Evolutionary conservation across 129 eudicot genomes (phyloP).

Genomic region (Artemisia tridentata): DNA sequence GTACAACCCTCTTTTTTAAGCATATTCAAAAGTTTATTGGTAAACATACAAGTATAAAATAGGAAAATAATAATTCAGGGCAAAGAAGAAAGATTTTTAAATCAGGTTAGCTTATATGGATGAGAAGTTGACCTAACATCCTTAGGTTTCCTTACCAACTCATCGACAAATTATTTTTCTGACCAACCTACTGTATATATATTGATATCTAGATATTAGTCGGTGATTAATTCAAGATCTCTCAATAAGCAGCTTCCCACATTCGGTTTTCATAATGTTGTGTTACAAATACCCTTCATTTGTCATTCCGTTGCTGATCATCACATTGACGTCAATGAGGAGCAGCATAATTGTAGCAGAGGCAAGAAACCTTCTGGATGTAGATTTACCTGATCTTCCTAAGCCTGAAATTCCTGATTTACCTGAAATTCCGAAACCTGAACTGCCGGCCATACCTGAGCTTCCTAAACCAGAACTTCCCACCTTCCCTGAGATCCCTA

Average conservation of each 20-base stretch:
- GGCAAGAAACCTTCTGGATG: constrained; percentile 39
- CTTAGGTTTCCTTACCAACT: constrained; percentile 35
- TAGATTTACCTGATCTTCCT: constrained; percentile 35
- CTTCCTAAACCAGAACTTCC: constrained; percentile 32
- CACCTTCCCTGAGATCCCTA: constrained; percentile 21
- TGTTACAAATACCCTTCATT: constrained; percentile 24
- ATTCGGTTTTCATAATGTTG: constrained; percentile 16
- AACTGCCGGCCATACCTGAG: constrained; percentile 30
- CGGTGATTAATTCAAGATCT: constrained; percentile 4
- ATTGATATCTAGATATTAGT: neutral
- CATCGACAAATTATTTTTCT: constrained; percentile 27
- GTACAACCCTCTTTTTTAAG: neutral
- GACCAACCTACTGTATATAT: constrained; percentile 20
- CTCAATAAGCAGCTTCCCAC: neutral
- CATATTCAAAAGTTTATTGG: neutral
- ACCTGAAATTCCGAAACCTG: constrained; percentile 32
- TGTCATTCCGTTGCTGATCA: constrained; percentile 34
- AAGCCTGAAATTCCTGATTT: constrained; percentile 29
- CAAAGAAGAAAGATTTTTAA: neutral
- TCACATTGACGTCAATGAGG: constrained; percentile 33
- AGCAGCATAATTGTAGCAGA: constrained; percentile 31
- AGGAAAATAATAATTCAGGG: neutral
- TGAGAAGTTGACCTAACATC: constrained; percentile 34
- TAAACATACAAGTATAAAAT: neutral
- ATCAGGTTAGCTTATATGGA: constrained; percentile 5